Conservation (phyloP, 768 basidiomycete genomes). For the Sutorius australiensis region DNA sequence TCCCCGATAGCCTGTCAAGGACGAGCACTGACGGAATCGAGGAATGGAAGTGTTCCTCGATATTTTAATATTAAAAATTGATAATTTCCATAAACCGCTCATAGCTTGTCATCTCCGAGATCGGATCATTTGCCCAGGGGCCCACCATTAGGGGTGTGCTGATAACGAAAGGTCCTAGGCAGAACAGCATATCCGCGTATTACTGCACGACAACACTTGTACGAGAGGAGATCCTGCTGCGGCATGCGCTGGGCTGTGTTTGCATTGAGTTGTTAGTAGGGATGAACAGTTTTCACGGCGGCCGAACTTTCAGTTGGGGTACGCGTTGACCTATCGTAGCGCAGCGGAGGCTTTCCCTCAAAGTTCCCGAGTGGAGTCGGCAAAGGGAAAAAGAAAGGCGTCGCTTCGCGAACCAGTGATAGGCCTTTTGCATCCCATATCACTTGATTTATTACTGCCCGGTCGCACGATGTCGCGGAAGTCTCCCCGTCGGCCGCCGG, state of each 20-base stretch:
- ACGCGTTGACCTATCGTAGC: too few relatives aligned
- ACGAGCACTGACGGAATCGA: not conserved
- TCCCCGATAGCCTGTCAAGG: not conserved
- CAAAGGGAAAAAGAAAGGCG: not conserved
- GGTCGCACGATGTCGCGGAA: not conserved
- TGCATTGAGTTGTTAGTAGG: not conserved
- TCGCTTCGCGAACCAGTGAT: not conserved
- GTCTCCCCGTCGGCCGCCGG: not conserved
- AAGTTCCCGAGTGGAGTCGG: not conserved
- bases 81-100: not conserved
- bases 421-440: not conserved
- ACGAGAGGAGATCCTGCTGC: not conserved
- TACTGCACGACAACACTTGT: too few relatives aligned
- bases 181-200: not conserved
- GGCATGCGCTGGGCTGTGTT: not conserved
- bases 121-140: not conserved
- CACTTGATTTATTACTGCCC: not conserved
- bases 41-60: not conserved
- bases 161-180: not conserved
- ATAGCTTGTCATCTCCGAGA: not conserved
- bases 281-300: not conserved
- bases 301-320: too few relatives aligned
- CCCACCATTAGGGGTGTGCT: not conserved
- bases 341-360: not conserved
- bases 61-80: not conserved